Evolutionary conservation across 345 rosid species (phyloP), one percentile per base, ranked within the genome.

Genomic region (Eucalyptus regnans): DNA sequence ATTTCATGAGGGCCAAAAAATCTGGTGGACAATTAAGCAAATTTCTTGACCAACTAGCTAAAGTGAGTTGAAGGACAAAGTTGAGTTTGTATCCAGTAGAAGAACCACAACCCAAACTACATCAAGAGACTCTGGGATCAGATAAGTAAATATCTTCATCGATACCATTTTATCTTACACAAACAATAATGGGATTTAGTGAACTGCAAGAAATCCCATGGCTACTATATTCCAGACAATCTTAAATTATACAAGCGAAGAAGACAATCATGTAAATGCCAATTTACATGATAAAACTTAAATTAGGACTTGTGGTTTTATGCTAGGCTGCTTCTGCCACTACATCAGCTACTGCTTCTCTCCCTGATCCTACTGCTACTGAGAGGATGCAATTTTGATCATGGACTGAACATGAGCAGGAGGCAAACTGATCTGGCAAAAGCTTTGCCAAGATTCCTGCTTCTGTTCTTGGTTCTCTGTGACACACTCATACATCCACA

Each of bases 371-470:
- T 20, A 18, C 4, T 33, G 3, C 46, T 37, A 37, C 83, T 37
- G 83, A 6, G 83, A 92, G 87, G 94, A 81, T 29, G 91, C 90
- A 43, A 96, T 93, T 90, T 98, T 98, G 90, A 91, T 64, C 92
- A 95, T 64, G 86, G 98, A 94, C 92, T 91, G 98, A 88, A 95
- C 96, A 87, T 95, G 93, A 86, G 94, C 91, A 12, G 94, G 90
- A 50, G 93, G 91, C 76, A 97, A 87, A 90, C 90, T 94, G 56
- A 92, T 88, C 87, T 93, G 94, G 94, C 99, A 98, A 87, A 97
- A 97, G 94, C 90, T 92, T 87, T 94, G 92, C 99, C 99, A 97
- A 3, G 92, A 91, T 68, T 97, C 97, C 90, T 90, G 92, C 91
- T 95, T 93, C 50, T 92, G 91, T 48, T 92, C 97, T 90, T 94